Evolutionary conservation across 306 rosid species (phyloP), one percentile per base, ranked within the genome.

Genomic region (Vigna angularis): DNA sequence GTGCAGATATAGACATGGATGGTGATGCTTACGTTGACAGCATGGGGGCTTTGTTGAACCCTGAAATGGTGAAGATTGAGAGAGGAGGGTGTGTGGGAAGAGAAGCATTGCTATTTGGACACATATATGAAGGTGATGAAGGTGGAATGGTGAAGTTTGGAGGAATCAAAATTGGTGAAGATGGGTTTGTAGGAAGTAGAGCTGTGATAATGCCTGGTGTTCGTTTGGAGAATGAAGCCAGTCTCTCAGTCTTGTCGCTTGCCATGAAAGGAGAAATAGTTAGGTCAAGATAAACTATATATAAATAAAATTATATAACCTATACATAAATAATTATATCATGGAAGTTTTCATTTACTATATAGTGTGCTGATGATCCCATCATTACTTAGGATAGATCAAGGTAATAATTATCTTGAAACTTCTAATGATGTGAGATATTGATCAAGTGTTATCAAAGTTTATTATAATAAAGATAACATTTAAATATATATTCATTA

Each of bases 31-130:
- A 94, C 58, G 91, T 94, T 2, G 98, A 94, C 75, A 90, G 93
- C 87, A 76, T 80, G 89, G 98, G 92, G 38, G 91, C 93, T 22
- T 57, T 88, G 83, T 76, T 94, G 58, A 94, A 92, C 64, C 98
- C 97, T 0, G 98, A 94, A 73, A 94, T 94, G 98, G 93, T 94
- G 86, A 91, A 80, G 93, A 90, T 94, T 63, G 93, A 87, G 73
- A 80, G 87, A 47, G 92, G 93, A 0, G 98, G 97, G 13, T 72
- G 91, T 50, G 90, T 94, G 44, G 98, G 98, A 72, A 87, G 77
- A 90, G 98, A 89, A 72, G 98, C 94, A 3, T 75, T 94, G 79
- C 40, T 94, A 17, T 94, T 92, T 74, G 98, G 97, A 40, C 98
- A 92, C 70, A 86, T 92, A 61, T 94, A 90, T 32, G 98, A 94